Evolutionary conservation across 1,139 yeast genomes (phyloP).

Genomic region (Debaryomyces robertsiae): DNA sequence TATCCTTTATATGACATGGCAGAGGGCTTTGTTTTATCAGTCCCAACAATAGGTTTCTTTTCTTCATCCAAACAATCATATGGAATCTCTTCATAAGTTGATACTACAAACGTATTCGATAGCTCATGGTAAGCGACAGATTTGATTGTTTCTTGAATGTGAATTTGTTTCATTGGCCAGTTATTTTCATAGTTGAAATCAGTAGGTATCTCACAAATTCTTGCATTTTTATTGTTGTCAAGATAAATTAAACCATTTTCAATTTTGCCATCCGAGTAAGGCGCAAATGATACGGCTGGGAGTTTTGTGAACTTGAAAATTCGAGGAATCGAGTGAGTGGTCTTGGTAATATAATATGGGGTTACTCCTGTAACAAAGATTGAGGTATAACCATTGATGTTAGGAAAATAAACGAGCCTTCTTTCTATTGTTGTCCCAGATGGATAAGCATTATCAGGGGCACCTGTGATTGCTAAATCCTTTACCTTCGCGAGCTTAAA

Average conservation of each 20-base stretch:
- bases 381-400: slow-evolving; percentile 59
- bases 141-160: slow-evolving; percentile 65
- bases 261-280: slow-evolving; percentile 42
- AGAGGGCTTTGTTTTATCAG: slow-evolving; percentile 47
- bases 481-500: slow-evolving; percentile 52
- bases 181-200: slow-evolving; percentile 61
- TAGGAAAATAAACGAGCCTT: slow-evolving; percentile 60
- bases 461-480: slow-evolving; percentile 60
- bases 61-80: slow-evolving; percentile 79
- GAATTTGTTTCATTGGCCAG: slow-evolving; percentile 59
- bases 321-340: slow-evolving; percentile 65
- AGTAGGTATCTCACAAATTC: slow-evolving; percentile 62
- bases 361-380: slow-evolving; percentile 76
- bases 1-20: slow-evolving; percentile 62
- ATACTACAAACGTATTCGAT: slow-evolving; percentile 64
- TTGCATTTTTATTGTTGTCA: slow-evolving; percentile 70
- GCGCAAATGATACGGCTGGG: slow-evolving; percentile 64
- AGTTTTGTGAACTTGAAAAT: slow-evolving; percentile 68
- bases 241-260: slow-evolving; percentile 67
- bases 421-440: slow-evolving; percentile 71
- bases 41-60: slow-evolving; percentile 63
- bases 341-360: slow-evolving; percentile 69
- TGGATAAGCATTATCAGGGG: slow-evolving; percentile 74
- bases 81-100: slow-evolving; percentile 62
- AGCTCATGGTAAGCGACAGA: slow-evolving; percentile 72